Evolutionary conservation across 2,329 filamentous ascomycete species (phyloP).

Genomic region (Ceratocystis albifundus): DNA sequence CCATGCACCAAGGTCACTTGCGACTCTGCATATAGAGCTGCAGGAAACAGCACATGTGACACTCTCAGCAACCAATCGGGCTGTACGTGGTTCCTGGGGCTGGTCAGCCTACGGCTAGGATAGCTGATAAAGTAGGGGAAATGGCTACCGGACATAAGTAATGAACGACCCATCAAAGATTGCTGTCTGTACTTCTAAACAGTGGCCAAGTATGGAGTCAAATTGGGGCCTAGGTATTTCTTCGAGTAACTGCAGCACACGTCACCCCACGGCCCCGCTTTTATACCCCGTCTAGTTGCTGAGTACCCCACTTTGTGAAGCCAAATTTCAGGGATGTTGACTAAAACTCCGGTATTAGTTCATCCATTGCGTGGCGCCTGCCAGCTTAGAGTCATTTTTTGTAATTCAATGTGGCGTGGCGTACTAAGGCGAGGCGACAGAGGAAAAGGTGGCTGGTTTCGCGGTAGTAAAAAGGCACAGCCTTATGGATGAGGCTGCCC

Average conservation of each 20-base stretch:
- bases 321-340: neutral
- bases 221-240: neutral
- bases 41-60: neutral
- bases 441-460: neutral
- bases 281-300: neutral
- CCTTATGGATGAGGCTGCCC: neutral
- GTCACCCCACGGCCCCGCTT: constrained; percentile 1
- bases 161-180: neutral
- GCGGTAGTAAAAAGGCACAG: neutral
- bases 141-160: neutral
- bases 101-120: neutral
- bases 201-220: neutral
- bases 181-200: neutral
- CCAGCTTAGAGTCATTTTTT: neutral
- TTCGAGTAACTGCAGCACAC: neutral
- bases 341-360: constrained; percentile 6
- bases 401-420: neutral
- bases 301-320: neutral
- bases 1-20: neutral
- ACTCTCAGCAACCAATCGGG: neutral
- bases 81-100: neutral
- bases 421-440: neutral
- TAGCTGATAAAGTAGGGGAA: neutral
- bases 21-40: neutral
- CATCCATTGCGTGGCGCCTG: neutral